phyloP scores from a whole-genome alignment of 805 yeast species.

The Kregervanrija delftensis region DNA sequence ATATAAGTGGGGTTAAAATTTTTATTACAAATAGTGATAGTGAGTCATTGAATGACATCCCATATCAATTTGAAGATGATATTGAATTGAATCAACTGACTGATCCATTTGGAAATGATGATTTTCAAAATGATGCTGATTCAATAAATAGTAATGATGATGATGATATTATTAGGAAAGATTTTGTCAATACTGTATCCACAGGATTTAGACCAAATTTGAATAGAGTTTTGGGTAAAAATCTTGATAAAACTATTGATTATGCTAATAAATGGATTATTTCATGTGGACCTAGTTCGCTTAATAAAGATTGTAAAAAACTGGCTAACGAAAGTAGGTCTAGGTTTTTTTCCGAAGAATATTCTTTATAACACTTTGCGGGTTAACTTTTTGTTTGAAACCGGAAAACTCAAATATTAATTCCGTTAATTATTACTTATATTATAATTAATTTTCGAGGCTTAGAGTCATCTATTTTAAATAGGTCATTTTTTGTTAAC shows the following conservation, averaged over 20 bases:
- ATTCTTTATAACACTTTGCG: conserved; percentile 22
- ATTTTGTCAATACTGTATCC: conserved; percentile 12
- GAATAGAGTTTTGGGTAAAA: conserved; percentile 23
- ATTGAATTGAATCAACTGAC: conserved; percentile 21
- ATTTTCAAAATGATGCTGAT: conserved; percentile 3
- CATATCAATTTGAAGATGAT: conserved; percentile 12
- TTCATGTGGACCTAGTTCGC: conserved; percentile 50
- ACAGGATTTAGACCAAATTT: conserved; percentile 39
- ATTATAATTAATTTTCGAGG: no score
- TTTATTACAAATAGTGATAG: conserved; percentile 27
- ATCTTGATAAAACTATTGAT: conserved; percentile 25
- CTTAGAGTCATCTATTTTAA: no score
- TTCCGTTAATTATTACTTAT: no score
- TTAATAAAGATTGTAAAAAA: conserved; percentile 33
- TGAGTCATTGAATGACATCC: background rate
- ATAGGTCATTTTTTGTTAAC: no score
- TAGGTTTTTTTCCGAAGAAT: conserved; percentile 38
- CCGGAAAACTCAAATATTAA: no score
- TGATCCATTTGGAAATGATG: conserved; percentile 5
- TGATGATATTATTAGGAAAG: conserved; percentile 14
- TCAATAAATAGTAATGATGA: background rate
- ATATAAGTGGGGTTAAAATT: conserved; percentile 29
- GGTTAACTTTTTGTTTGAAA: background rate
- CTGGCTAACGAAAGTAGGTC: conserved; percentile 33
- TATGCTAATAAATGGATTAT: conserved; percentile 42